A percentile compares a stretch with the other conserved stretches of the same genome.
These are phyloP conservation scores for Fraxinus sp. DNA, from an alignment of 305 asterid species.

Conservation along the genomic window DNA sequence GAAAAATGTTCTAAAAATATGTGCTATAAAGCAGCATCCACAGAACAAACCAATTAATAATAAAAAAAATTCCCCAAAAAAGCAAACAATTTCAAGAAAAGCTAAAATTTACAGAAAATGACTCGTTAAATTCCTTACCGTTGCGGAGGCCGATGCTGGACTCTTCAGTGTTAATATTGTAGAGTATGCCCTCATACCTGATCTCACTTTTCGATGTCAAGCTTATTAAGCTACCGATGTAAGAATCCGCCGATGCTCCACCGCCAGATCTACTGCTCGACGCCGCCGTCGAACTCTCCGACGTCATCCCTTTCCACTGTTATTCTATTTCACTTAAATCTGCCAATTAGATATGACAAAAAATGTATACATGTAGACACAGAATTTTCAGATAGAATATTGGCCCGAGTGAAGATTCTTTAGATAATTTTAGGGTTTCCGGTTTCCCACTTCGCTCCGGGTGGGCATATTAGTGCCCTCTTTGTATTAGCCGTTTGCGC, in stretches of 20 bases:
- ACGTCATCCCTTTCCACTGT: conserved; percentile 48
- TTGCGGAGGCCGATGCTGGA: conserved; percentile 93
- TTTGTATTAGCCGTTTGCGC: no score
- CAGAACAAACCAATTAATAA: background rate
- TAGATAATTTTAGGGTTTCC: conserved; percentile 22
- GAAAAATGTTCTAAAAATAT: background rate
- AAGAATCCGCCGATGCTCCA: conserved; percentile 77
- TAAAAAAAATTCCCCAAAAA: background rate
- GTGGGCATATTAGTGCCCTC: background rate
- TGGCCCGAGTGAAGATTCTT: background rate
- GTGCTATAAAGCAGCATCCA: background rate
- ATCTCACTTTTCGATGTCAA: conserved; percentile 97
- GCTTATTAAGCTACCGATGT: conserved; percentile 88
- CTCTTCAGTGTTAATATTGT: conserved; percentile 93
- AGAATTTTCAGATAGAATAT: conserved; percentile 2
- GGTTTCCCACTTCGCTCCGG: background rate
- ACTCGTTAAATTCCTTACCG: conserved; percentile 42
- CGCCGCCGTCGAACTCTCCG: conserved; percentile 68
- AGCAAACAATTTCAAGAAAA: background rate
- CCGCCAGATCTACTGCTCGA: conserved; percentile 59
- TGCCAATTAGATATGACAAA: background rate
- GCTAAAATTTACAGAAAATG: background rate
- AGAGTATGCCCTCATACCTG: conserved; percentile 85
- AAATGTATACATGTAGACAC: conserved; percentile 2
- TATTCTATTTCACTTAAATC: conserved; percentile 2